These are phyloP conservation scores for Lipomyces sp. DNA, from an alignment of 805 yeast genomes.

Conservation along the genomic window DNA sequence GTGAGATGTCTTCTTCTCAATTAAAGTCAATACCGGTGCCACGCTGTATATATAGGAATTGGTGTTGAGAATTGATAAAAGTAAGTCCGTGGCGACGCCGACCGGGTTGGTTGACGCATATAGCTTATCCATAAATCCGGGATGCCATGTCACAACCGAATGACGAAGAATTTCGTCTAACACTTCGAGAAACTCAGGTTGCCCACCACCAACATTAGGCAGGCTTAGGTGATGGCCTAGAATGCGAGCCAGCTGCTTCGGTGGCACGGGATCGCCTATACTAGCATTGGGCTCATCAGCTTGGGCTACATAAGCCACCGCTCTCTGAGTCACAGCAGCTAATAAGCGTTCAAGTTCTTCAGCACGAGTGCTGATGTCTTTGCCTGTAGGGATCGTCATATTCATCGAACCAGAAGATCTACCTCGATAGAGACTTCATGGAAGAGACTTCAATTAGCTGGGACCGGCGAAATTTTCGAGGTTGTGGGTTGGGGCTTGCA, in stretches of 20 bases:
- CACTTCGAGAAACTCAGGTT: slow-evolving; percentile 53
- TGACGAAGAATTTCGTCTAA: slow-evolving; percentile 63
- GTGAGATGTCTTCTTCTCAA: slow-evolving; percentile 70
- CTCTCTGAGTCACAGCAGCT: slow-evolving; percentile 54
- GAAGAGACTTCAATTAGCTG: too few species aligned
- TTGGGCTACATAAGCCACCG: slow-evolving; percentile 57
- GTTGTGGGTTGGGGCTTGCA: too few species aligned
- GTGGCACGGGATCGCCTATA: slow-evolving; percentile 49
- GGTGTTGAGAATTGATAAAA: slow-evolving; percentile 73
- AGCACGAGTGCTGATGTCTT: slow-evolving; percentile 41
- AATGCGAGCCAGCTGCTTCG: slow-evolving; percentile 26
- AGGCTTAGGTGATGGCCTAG: slow-evolving; percentile 17
- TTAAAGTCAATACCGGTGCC: slow-evolving; percentile 75
- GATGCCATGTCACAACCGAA: slow-evolving; percentile 85
- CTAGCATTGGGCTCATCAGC: slow-evolving; percentile 50
- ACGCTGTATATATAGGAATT: slow-evolving; percentile 81
- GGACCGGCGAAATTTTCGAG: too few species aligned
- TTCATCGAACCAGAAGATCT: neutral
- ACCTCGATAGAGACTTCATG: too few species aligned
- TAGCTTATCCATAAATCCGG: slow-evolving; percentile 81
- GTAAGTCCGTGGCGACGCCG: slow-evolving; percentile 73
- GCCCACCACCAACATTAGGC: slow-evolving; percentile 31
- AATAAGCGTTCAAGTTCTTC: slow-evolving; percentile 58
- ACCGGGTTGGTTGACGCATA: slow-evolving; percentile 87
- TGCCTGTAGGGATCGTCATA: neutral